Evolutionary conservation across 352 stramenopile genomes (phyloP).

Genomic region (Phytophthora multivora): DNA sequence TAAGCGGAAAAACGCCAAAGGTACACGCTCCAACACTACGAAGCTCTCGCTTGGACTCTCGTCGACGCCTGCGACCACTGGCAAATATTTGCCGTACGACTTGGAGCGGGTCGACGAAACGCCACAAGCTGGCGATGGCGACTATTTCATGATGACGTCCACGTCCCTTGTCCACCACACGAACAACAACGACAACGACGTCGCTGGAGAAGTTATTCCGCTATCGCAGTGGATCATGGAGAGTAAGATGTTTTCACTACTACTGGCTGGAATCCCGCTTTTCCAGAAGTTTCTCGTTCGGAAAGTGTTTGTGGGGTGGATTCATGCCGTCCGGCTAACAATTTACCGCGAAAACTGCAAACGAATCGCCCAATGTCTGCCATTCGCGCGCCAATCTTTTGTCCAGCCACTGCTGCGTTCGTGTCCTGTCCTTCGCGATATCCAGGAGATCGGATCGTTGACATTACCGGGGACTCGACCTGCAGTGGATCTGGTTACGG

Average conservation of each 20-base stretch:
- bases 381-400: constrained; percentile 46
- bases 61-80: constrained; percentile 3
- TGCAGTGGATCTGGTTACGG: constrained; percentile 33
- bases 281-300: constrained; percentile 76
- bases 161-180: constrained; percentile 63
- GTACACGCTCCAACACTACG: constrained; percentile 6
- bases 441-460: constrained; percentile 51
- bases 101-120: constrained; percentile 47
- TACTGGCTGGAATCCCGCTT: constrained; percentile 70
- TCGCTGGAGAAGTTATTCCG: constrained; percentile 57
- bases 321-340: constrained; percentile 27
- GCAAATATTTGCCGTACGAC: constrained; percentile 66
- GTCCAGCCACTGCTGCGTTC: constrained; percentile 46
- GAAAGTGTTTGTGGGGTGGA: constrained; percentile 64
- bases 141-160: constrained; percentile 78
- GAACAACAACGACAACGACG: constrained; percentile 41
- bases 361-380: constrained; percentile 37
- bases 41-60: constrained; percentile 41
- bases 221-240: constrained; percentile 76
- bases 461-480: constrained; percentile 38
- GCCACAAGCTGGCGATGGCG: constrained; percentile 32
- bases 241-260: constrained; percentile 73
- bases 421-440: constrained; percentile 35
- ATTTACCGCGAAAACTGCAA: constrained; percentile 57
- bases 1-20: constrained; percentile 29